Percentiles rank a stretch among this genome's conserved stretches.
These are phyloP conservation scores for Aspergillus bertholletiae DNA, from an alignment of 495 filamentous ascomycete species.

Conservation along the genomic window DNA sequence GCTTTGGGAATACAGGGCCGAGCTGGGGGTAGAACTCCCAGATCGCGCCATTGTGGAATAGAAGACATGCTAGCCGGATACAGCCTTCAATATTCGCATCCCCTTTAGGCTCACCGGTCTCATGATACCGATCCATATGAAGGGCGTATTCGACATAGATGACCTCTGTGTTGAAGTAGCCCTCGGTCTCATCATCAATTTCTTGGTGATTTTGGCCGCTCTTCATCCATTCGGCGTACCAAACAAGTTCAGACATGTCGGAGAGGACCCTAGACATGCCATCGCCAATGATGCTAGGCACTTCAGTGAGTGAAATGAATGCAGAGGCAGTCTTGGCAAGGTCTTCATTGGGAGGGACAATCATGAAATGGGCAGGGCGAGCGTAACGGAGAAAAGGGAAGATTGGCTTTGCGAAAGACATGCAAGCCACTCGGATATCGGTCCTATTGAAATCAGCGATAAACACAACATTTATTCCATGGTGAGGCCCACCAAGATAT, in stretches of 20 bases:
- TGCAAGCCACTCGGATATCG: slow-evolving; percentile 45
- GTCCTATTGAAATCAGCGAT: slow-evolving; percentile 30
- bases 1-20: slow-evolving; percentile 36
- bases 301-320: slow-evolving; percentile 32
- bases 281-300: slow-evolving; percentile 39
- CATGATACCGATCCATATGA: slow-evolving; percentile 49
- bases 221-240: slow-evolving; percentile 44
- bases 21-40: slow-evolving; percentile 46
- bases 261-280: slow-evolving; percentile 31
- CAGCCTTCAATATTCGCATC: slow-evolving; percentile 45
- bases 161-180: slow-evolving; percentile 47
- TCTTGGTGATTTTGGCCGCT: slow-evolving; percentile 26
- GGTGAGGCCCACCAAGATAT: slow-evolving; percentile 38
- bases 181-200: slow-evolving; percentile 38
- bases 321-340: slow-evolving; percentile 33
- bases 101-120: slow-evolving; percentile 58
- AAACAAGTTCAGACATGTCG: slow-evolving; percentile 38
- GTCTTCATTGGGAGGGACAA: slow-evolving; percentile 34
- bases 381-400: slow-evolving; percentile 41
- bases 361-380: slow-evolving; percentile 33
- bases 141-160: slow-evolving; percentile 42
- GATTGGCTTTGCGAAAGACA: slow-evolving; percentile 42
- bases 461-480: neutral
- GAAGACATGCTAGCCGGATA: slow-evolving; percentile 38
- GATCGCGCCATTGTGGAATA: slow-evolving; percentile 46